Evolutionary conservation across 164 flowering plant genomes (phyloP), one percentile per base, ranked within the genome.

Genomic region (Akebia trifoliata): DNA sequence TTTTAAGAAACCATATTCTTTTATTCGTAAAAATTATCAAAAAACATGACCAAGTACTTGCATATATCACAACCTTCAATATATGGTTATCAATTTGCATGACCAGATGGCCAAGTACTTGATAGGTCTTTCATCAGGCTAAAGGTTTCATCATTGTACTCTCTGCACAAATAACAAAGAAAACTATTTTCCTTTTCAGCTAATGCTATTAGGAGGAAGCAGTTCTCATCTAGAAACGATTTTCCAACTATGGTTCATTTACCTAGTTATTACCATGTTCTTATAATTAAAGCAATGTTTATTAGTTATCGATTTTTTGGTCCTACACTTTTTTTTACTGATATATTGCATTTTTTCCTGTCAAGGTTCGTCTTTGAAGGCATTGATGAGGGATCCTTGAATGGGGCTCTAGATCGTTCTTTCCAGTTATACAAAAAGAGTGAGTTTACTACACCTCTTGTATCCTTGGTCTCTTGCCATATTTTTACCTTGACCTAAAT

Each of bases 331-430:
- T n/a, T n/a, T 38, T 38, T 9, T 1, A 38, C 17, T 17, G 5
- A 37, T 52, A 4, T 42, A 1, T 28, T 64, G 11, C 28, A 5
- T 42, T 61, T 40, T 54, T 24, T 53, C 30, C 38, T 38, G 56
- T 48, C 60, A 45, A 80, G 89, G 54, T 83, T 75, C 68, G 78
- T 78, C 51, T 83, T 83, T 57, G 82, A 83, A 71, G 89, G 89
- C 44, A 79, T 83, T 56, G 89, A 83, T 64, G 85, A 81, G 72
- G 76, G 73, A 61, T 81, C 89, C 53, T 57, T 83, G 57, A 60
- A 67, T 47, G 30, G 60, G 57, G 79, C 82, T 59, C 47, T 81
- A 22, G 81, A 76, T n/a, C 85, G 82, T 30, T 81, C 89, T 49
- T 81, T 81, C 53, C 49, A 50, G 26, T 56, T 43, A 54, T 83